Conservation (phyloP, 1,139 yeast genomes). For the Sugiyamaella xylanicola region DNA sequence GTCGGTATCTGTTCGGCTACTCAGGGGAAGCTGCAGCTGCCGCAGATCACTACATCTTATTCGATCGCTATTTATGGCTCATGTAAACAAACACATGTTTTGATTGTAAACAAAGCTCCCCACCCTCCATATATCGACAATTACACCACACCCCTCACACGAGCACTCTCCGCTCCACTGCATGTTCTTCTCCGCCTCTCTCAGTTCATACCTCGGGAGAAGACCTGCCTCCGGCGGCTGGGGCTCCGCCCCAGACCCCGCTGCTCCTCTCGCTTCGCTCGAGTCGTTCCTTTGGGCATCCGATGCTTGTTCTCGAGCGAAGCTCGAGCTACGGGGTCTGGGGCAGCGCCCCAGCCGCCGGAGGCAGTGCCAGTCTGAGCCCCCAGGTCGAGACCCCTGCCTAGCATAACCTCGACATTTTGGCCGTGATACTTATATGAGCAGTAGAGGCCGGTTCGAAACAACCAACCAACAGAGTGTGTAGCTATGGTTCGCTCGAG, state of each 20-base stretch:
- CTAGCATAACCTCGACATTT: not conserved
- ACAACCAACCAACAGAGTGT: no score
- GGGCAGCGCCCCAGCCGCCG: conserved; percentile 2
- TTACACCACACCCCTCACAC: no score
- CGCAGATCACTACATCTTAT: no score
- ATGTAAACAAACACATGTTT: not conserved
- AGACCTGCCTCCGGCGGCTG: not conserved
- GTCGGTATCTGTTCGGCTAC: no score
- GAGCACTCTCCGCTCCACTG: no score
- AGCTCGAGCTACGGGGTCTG: not conserved
- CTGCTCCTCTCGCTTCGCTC: not conserved
- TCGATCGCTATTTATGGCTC: not conserved
- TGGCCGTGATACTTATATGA: not conserved
- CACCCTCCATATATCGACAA: no score
- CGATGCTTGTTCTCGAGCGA: no score
- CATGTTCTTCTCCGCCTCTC: no score
- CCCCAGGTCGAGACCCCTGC: no score
- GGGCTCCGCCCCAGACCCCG: not conserved
- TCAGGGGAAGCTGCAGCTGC: not conserved
- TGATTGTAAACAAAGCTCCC: no score
- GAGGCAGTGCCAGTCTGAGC: not conserved
- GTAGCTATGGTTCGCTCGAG: conserved; percentile 14
- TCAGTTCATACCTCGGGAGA: no score
- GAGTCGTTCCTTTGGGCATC: no score
- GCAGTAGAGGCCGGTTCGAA: not conserved